Evolutionary conservation across 192 early-diverging fungal species (phyloP), one percentile per base, ranked within the genome.

Genomic region (Coemansia sp.): DNA sequence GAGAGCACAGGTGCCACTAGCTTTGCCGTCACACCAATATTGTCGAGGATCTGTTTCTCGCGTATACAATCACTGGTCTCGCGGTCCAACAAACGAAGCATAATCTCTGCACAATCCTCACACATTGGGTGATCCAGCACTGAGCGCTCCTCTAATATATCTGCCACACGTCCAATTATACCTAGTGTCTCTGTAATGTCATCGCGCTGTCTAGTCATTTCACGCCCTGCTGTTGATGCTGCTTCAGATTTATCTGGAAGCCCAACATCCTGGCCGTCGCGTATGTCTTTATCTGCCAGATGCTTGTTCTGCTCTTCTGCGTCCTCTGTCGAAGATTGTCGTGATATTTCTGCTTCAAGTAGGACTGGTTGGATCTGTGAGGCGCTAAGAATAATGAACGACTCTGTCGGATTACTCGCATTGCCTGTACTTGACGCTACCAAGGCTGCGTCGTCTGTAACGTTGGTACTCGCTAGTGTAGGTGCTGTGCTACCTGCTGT

Each of bases 51-150:
- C 68, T 92, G 89, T 49, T 84, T 72, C 70, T 94, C 93, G 48
- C 71, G 76, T n/a, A 82, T 76, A 7, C 88, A 82, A 62, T 95
- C 92, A 0, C 74, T 59, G 18, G 93, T 64, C 52, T 89, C 84
- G 57, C 85, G 86, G 47, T 91, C 88, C 38, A 98, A 64, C 26
- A 81, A 76, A 9, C 89, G 82, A 50, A 87, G 47, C 55, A 96
- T 65, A 63, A 88, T 87, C 54, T 94, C 92, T 0, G 93, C 89
- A 64, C 96, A 98, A 52, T 94, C 94, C 61, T 91, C 86, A 69
- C 96, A 98, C 70, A 96, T 85, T 12, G 93, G 93, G 55, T 95
- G 92, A 50, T 85, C 84, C 14, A 92, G 76, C 50, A 85, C 85
- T 2, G 92, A 88, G 32, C 84, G 84, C n/a, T 85, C 81, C 0